Percentiles rank a stretch among this genome's conserved stretches.
These are phyloP conservation scores for Talaromyces sp. DNA, from an alignment of 2,329 filamentous ascomycete species.

Conservation along the genomic window DNA sequence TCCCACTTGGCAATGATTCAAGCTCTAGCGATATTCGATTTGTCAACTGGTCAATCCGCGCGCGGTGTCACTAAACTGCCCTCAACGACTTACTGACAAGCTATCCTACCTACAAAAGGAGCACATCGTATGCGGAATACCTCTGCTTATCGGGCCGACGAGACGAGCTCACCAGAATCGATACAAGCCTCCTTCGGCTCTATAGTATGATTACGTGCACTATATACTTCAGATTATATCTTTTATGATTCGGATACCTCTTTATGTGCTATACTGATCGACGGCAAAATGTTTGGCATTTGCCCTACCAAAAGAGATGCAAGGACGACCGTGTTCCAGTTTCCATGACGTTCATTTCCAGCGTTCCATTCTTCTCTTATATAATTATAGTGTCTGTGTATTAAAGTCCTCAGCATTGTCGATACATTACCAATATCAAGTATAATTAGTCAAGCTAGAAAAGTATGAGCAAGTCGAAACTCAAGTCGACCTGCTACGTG, in stretches of 20 bases:
- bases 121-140: conserved; percentile 1
- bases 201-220: conserved; percentile 1
- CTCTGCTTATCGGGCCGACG: neutral
- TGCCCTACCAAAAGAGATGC: neutral
- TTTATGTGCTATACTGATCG: conserved; percentile 2
- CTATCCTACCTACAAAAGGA: neutral
- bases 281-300: neutral
- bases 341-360: conserved; percentile 4
- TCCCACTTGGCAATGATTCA: neutral
- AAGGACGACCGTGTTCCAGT: neutral
- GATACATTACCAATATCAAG: neutral
- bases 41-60: neutral
- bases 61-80: neutral
- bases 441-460: neutral
- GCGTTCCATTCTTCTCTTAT: neutral
- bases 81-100: conserved; percentile 1
- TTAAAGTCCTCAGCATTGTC: no score
- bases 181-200: neutral
- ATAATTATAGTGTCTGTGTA: conserved; percentile 5
- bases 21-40: neutral
- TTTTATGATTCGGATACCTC: neutral
- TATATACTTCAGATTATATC: conserved; percentile 4
- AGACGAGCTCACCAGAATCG: neutral
- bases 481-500: no score
- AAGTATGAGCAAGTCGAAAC: no score